These are phyloP conservation scores for Chytridiales sp. DNA, from an alignment of 371 early-diverging fungal species.

Conservation along the genomic window DNA sequence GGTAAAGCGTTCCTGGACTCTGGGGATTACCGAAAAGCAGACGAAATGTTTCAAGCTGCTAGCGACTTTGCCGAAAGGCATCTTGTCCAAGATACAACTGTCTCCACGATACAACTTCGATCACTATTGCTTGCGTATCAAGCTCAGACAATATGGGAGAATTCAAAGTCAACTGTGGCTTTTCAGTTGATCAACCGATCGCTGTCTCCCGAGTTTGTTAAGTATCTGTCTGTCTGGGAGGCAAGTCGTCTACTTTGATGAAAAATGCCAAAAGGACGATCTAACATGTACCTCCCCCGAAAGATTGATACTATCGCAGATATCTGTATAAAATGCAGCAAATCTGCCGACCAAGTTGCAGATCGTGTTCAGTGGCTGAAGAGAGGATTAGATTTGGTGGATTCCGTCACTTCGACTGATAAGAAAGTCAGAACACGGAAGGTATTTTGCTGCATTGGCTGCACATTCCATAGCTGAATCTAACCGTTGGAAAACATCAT, in stretches of 20 bases:
- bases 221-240: slow-evolving; percentile 9
- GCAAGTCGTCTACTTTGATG: background rate
- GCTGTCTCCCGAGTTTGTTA: background rate
- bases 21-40: too few relatives aligned
- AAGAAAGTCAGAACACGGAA: slow-evolving; percentile 1
- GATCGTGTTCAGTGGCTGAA: slow-evolving; percentile 22
- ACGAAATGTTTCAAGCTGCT: too few relatives aligned
- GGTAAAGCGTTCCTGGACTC: too few relatives aligned
- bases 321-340: slow-evolving; percentile 5
- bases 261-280: background rate
- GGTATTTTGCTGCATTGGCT: background rate
- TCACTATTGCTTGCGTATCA: too few relatives aligned
- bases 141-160: too few relatives aligned
- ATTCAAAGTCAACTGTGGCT: slow-evolving; percentile 3
- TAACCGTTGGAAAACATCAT: background rate
- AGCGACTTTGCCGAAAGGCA: too few relatives aligned
- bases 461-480: background rate
- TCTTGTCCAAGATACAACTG: too few relatives aligned
- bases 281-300: background rate
- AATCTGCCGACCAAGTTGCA: background rate
- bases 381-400: slow-evolving; percentile 4
- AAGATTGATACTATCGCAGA: background rate
- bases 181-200: slow-evolving; percentile 17
- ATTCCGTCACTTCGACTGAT: background rate
- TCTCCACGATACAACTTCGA: too few relatives aligned